Percentiles rank a stretch among this genome's conserved stretches.
phyloP scores from a whole-genome alignment of 2,329 filamentous ascomycete genomes.

The Mycosphaerelloides madeirae region DNA sequence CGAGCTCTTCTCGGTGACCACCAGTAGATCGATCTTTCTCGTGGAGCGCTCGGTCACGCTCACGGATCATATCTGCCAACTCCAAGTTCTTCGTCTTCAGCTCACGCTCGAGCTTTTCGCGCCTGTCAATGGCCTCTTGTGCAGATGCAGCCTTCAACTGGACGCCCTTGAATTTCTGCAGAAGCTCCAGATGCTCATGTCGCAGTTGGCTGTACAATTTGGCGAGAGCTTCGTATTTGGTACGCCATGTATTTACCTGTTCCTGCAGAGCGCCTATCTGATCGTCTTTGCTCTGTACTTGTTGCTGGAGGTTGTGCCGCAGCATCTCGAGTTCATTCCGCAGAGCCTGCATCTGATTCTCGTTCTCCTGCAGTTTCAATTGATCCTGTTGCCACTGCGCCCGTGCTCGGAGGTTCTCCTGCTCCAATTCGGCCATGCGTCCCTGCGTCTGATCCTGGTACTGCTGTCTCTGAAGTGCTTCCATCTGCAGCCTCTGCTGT shows the following conservation, averaged over 20 bases:
- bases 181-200: constrained; percentile 86
- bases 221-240: constrained; percentile 92
- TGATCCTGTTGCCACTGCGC: constrained; percentile 97
- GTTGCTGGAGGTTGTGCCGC: constrained; percentile 76
- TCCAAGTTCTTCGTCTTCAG: constrained; percentile 99
- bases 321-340: constrained; percentile 82
- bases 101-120: constrained; percentile 93
- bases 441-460: constrained; percentile 92
- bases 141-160: constrained; percentile 96
- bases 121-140: constrained; percentile 89
- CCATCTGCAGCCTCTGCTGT: constrained; percentile 84
- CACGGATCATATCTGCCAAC: constrained; percentile 95
- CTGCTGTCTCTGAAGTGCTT: constrained; percentile 82
- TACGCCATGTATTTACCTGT: constrained; percentile 95
- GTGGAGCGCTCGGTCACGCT: constrained; percentile 86
- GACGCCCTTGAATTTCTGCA: constrained; percentile 93
- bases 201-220: constrained; percentile 96
- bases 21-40: constrained; percentile 86
- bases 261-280: constrained; percentile 90
- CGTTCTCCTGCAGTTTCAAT: constrained; percentile 93
- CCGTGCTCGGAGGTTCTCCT: constrained; percentile 87
- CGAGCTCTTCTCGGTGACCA: constrained; percentile 84
- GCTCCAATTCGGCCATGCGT: constrained; percentile 89
- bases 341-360: constrained; percentile 83
- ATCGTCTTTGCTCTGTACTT: constrained; percentile 85